Evolutionary conservation across 2,329 filamentous ascomycete genomes (phyloP), one percentile per base, ranked within the genome.

Genomic region (Aspergillus viridinutans): DNA sequence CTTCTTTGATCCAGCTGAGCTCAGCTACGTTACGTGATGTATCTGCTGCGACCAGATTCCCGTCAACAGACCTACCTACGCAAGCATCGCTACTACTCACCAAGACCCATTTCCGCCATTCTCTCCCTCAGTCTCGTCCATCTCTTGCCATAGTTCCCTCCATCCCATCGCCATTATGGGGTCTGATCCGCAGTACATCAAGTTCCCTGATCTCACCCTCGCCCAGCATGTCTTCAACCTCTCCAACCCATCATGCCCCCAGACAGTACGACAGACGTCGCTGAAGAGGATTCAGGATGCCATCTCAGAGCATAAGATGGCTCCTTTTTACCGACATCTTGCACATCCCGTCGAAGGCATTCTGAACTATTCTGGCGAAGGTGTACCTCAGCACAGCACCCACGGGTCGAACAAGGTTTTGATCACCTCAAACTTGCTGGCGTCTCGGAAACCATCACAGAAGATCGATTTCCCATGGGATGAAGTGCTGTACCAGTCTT

Each of bases 381-480:
- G 82, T 58, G 74, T 78, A 57, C 69, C 79, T 64, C 74, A 77
- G 66, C 70, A 82, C 78, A 64, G 77, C 76, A 65, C 61, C 43
- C 14, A 17, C 32, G 58, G 59, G 83, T 59, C 80, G 64, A 60
- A 73, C 65, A 72, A 80, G 73, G 65, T 77, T 63, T 66, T 78
- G 64, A 86, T 90, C 75, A 80, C 85, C 56, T 86, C 85, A 47
- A 89, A 87, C 71, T 85, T 95, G 82, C 82, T 94, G 62, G 89
- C 90, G 56, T 88, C 85, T 69, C 87, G 85, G 75, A 84, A 84
- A 68, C 79, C 85, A 23, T 81, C 84, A 29, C 79, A 83, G 26
- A 85, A 81, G 59, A 82, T 90, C 47, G 86, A 85, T 65, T 80
- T 97, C 56, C 84, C 90, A 0, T 99, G 94, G 94, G 92, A 99